Percentiles rank a stretch among this genome's conserved stretches.
phyloP scores from a whole-genome alignment of 352 stramenopile species.

The Pythium folliculosum region DNA sequence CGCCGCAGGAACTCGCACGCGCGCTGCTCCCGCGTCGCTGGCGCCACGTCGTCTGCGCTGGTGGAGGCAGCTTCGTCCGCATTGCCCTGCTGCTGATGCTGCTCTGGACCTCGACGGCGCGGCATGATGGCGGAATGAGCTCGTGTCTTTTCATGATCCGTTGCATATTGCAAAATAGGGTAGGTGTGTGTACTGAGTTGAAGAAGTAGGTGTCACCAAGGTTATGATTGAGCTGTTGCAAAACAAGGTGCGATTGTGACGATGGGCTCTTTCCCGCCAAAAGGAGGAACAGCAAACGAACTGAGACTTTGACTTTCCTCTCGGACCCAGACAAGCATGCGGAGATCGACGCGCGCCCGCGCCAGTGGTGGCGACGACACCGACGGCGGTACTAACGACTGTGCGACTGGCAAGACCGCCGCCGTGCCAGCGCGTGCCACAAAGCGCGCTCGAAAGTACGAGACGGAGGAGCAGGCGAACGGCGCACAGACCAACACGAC shows the following conservation, averaged over 20 bases:
- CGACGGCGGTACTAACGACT: background rate
- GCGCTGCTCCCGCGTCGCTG: slow-evolving; percentile 33
- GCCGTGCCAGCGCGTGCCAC: background rate
- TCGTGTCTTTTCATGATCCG: slow-evolving; percentile 3
- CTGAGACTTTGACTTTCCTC: background rate
- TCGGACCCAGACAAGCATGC: slow-evolving; percentile 23
- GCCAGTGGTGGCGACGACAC: slow-evolving; percentile 20
- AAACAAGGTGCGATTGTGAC: background rate
- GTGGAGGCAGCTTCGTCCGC: background rate
- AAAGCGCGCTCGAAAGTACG: slow-evolving; percentile 7
- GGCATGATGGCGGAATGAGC: background rate
- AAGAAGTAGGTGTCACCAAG: background rate
- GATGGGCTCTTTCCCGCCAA: background rate
- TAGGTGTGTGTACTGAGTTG: background rate
- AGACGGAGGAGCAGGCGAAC: background rate
- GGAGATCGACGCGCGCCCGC: slow-evolving; percentile 31
- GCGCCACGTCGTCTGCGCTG: background rate
- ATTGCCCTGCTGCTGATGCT: background rate
- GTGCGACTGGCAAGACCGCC: too few species aligned
- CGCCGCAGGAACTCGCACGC: slow-evolving; percentile 39
- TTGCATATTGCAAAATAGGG: background rate
- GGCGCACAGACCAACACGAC: background rate
- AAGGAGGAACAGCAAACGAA: background rate
- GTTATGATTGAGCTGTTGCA: background rate
- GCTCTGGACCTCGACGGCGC: background rate